Conservation (phyloP, 106 monocot genomes). For the Vanilla planifolia region DNA sequence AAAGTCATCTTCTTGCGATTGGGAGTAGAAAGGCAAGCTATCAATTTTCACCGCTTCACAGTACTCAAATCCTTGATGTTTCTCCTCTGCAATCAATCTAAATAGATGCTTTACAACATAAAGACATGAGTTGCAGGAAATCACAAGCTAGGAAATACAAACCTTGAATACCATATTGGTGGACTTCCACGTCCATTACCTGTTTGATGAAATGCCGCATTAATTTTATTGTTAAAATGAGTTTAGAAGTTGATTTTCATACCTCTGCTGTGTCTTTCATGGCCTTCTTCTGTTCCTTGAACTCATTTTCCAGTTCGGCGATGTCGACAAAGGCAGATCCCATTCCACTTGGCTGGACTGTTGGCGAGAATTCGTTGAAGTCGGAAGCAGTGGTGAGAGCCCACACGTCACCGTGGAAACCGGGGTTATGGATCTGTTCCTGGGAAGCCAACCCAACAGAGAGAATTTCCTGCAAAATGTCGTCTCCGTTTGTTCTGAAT, state of each 20-base stretch:
- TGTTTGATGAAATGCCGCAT: slow-evolving; percentile 1
- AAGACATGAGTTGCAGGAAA: background rate
- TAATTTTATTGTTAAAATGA: too few species aligned
- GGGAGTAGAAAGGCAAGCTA: slow-evolving; percentile 50
- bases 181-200: slow-evolving; percentile 1
- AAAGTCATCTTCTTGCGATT: slow-evolving; percentile 52
- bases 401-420: slow-evolving; percentile 35
- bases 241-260: too few species aligned
- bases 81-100: slow-evolving; percentile 80
- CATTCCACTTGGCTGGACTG: slow-evolving; percentile 9
- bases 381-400: slow-evolving; percentile 7
- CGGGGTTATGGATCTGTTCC: slow-evolving; percentile 46
- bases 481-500: slow-evolving; percentile 15
- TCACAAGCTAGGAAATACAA: background rate
- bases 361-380: slow-evolving; percentile 23
- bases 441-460: slow-evolving; percentile 73
- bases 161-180: background rate
- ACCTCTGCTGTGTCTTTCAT: slow-evolving; percentile 24
- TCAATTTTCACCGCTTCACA: slow-evolving; percentile 11
- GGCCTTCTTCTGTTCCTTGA: slow-evolving; percentile 44
- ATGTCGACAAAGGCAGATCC: slow-evolving; percentile 51
- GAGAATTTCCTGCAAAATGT: slow-evolving; percentile 61
- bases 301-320: slow-evolving; percentile 68
- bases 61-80: slow-evolving; percentile 13
- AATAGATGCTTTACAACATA: background rate